Percentiles rank a stretch among this genome's conserved stretches.
These are phyloP conservation scores for Saitozyma podzolica DNA, from an alignment of 768 basidiomycete genomes.

Conservation along the genomic window DNA sequence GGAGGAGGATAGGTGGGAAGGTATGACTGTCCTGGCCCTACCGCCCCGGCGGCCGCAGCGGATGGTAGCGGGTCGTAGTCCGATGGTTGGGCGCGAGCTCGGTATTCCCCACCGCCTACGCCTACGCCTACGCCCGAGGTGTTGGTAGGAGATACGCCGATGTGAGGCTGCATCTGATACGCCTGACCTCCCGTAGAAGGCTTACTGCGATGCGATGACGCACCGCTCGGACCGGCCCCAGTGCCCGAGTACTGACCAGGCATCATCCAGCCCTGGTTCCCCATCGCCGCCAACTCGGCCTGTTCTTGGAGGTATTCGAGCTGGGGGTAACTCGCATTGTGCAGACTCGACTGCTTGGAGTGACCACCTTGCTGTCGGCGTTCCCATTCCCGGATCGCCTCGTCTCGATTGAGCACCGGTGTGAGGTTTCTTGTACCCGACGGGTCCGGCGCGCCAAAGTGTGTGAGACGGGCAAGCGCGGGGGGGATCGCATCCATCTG, in stretches of 20 bases:
- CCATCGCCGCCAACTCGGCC: conserved; percentile 58
- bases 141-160: conserved; percentile 26
- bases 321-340: conserved; percentile 78
- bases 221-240: background rate
- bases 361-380: conserved; percentile 70
- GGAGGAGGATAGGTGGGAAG: conserved; percentile 43
- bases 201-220: conserved; percentile 16
- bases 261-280: conserved; percentile 34
- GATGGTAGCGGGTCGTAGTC: conserved; percentile 30
- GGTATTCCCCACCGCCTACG: conserved; percentile 2
- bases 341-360: conserved; percentile 37
- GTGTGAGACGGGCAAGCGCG: conserved; percentile 81
- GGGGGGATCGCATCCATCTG: conserved; percentile 91
- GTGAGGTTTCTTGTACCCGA: conserved; percentile 61
- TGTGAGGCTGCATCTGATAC: conserved; percentile 45
- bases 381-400: conserved; percentile 96
- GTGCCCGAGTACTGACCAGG: conserved; percentile 26
- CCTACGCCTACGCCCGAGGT: conserved; percentile 1
- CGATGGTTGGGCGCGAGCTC: conserved; percentile 4
- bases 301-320: conserved; percentile 91
- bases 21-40: conserved; percentile 2
- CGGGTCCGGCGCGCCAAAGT: conserved; percentile 68
- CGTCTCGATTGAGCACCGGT: conserved; percentile 90
- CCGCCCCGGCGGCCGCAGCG: background rate
- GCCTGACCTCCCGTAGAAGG: conserved; percentile 9